phyloP scores from a whole-genome alignment of 2,329 filamentous ascomycete genomes.

The Ceratocystis variospora region DNA sequence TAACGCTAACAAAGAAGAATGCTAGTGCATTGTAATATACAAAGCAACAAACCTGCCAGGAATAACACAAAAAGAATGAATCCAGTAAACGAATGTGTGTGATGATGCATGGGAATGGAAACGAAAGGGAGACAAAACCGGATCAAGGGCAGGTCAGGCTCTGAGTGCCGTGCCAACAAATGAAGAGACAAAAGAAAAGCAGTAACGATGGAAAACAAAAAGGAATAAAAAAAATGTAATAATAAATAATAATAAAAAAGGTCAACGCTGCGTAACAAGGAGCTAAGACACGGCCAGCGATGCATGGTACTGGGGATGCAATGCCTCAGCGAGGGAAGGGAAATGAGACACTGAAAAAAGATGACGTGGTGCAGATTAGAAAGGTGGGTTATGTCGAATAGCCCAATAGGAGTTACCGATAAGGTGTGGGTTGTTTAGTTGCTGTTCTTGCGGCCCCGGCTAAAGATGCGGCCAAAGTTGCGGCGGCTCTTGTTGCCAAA shows the following conservation, averaged over 20 bases:
- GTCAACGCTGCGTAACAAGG: conserved; percentile 6
- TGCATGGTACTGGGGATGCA: background rate
- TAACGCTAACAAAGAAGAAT: conserved; percentile 5
- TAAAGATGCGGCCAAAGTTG: conserved; percentile 8
- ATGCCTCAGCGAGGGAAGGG: background rate
- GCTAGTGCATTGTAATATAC: background rate
- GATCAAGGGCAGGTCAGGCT: conserved; percentile 1
- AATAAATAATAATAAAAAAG: conserved; percentile 1
- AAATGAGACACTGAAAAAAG: conserved; percentile 7
- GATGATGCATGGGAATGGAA: background rate
- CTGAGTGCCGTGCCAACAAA: conserved; percentile 11
- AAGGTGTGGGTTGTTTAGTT: background rate
- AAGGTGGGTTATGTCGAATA: background rate
- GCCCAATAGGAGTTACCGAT: background rate
- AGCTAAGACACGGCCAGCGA: background rate
- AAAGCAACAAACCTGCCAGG: background rate
- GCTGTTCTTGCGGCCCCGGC: conserved; percentile 13
- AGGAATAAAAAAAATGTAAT: conserved; percentile 9
- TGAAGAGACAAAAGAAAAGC: conserved; percentile 1
- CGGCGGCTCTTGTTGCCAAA: conserved; percentile 11
- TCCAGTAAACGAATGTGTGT: background rate
- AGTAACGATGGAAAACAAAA: background rate
- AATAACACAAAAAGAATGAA: background rate
- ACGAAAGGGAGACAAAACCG: background rate
- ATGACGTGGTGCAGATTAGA: background rate